A percentile compares a stretch with the other conserved stretches of the same genome.
These are phyloP conservation scores for Incumbomyces lentus DNA, from an alignment of 2,329 filamentous ascomycete genomes.

Conservation along the genomic window DNA sequence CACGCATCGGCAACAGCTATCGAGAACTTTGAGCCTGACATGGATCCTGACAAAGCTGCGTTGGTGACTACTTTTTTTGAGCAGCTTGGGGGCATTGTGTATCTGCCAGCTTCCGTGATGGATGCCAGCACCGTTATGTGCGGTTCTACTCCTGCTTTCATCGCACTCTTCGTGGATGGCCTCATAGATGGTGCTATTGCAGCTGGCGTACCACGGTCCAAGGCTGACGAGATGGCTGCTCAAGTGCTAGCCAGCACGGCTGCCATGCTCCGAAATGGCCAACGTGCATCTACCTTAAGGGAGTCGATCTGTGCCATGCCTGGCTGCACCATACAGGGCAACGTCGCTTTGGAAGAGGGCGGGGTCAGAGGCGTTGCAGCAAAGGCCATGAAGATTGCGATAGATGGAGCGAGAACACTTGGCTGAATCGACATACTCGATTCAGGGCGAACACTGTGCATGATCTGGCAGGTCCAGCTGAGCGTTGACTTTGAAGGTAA, in stretches of 20 bases:
- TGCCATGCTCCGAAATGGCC: constrained; percentile 34
- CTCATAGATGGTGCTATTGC: constrained; percentile 43
- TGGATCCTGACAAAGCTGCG: constrained; percentile 27
- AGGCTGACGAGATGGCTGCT: constrained; percentile 40
- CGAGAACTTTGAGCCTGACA: constrained; percentile 35
- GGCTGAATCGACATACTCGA: neutral
- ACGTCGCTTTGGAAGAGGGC: constrained; percentile 30
- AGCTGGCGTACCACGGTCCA: constrained; percentile 40
- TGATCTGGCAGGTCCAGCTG: too few relatives aligned
- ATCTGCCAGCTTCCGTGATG: constrained; percentile 44
- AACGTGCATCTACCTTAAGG: constrained; percentile 40
- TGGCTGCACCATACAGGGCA: constrained; percentile 41
- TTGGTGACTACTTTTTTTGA: constrained; percentile 32
- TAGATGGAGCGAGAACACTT: constrained; percentile 2
- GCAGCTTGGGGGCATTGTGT: constrained; percentile 37
- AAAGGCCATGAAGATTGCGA: constrained; percentile 5
- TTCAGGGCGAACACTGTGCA: too few relatives aligned
- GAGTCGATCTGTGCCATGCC: constrained; percentile 42
- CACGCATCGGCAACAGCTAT: constrained; percentile 40
- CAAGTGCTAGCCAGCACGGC: constrained; percentile 42
- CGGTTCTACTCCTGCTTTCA: constrained; percentile 24
- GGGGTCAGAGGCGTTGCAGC: constrained; percentile 25
- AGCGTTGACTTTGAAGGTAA: too few relatives aligned
- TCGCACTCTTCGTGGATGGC: constrained; percentile 36
- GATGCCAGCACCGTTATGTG: constrained; percentile 46